These are phyloP conservation scores for Penicillium cataractarum DNA, from an alignment of 495 filamentous ascomycete genomes.

Conservation along the genomic window DNA sequence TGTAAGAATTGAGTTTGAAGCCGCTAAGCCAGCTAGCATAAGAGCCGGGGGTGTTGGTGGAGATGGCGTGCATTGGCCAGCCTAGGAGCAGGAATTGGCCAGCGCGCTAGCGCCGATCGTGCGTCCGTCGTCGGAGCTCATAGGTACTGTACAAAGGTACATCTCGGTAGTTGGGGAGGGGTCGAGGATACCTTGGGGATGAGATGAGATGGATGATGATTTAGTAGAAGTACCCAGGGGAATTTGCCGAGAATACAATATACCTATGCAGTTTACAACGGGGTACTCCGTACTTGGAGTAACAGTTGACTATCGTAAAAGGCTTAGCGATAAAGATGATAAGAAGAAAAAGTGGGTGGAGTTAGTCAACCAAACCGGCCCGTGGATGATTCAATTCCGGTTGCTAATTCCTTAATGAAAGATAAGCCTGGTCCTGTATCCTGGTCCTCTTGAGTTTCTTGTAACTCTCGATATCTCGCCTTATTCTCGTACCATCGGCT, in stretches of 20 bases:
- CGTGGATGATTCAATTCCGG: constrained; percentile 8
- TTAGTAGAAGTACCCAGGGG: not conserved
- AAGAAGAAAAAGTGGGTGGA: not conserved
- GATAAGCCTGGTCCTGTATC: constrained; percentile 6
- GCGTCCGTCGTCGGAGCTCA: constrained; percentile 1
- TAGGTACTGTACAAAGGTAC: not conserved
- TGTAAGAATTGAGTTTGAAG: constrained; percentile 14
- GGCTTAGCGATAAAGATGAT: constrained; percentile 11
- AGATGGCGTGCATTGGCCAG: constrained; percentile 1
- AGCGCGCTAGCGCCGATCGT: constrained; percentile 9
- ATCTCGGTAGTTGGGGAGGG: not conserved
- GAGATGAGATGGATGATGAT: too few species aligned
- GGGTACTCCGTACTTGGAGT: too few species aligned
- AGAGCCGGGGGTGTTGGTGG: not conserved
- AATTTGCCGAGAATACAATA: too few species aligned
- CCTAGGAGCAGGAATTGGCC: constrained; percentile 1
- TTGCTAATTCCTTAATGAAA: constrained; percentile 2
- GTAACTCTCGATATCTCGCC: not conserved
- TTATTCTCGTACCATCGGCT: not conserved
- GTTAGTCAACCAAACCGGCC: constrained; percentile 15
- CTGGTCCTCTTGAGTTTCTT: too few species aligned
- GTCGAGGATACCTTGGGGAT: too few species aligned
- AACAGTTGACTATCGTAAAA: constrained; percentile 2
- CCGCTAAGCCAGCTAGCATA: not conserved
- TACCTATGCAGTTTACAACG: too few species aligned